Base-by-base conservation (phyloP, 495 filamentous ascomycete species). In the Penicillium manginii region DNA sequence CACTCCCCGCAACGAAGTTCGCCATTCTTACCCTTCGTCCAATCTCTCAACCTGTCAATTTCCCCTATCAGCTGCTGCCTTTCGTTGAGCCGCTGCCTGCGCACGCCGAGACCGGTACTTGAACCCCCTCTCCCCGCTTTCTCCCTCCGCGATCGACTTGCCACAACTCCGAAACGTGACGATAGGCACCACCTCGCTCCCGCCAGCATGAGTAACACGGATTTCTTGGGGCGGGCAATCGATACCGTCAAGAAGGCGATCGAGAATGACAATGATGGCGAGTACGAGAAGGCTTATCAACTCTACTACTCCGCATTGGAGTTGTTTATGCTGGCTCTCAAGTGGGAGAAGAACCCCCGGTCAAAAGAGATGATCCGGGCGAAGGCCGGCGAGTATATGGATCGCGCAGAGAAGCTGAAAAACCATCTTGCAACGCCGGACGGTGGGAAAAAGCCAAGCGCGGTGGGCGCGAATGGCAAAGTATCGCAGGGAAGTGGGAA, bases 311-410 rank as follows among this genome's bases (percentile, higher is more conserved):
- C 90, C 68, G 85, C 93, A 58, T 88, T 98, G 60, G 92, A 97
- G 77, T 82, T 96, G 51, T 97, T 97, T 78, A 93, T 97, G 90
- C 85, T 97, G 45, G 93, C 93, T 10, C 78, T 97, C 29, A 98
- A 98, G 80, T 98, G 92, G 92, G 93, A 97, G 79, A 99, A 98
- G 83, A 98, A 97, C 76, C 84, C 86, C 37, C 92, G 91, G 58
- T 91, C 90, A 43, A 98, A 98, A 78, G 91, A 96, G 72, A 96
- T 96, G 86, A 97, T 99, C 61, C 88, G 93, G 53, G 84, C 86
- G 43, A 98, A 98, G 78, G 88, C 90, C 2, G 89, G 80, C 63
- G 93, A 97, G 69, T 99, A 99, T 81, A 96, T 99, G 91, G 92
- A 96, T 72, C 90, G 94, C 37, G 93, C 94, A 35, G 94, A 98